These are phyloP conservation scores for Stephania japonica DNA, from an alignment of 164 flowering plant genomes.

Conservation along the genomic window DNA sequence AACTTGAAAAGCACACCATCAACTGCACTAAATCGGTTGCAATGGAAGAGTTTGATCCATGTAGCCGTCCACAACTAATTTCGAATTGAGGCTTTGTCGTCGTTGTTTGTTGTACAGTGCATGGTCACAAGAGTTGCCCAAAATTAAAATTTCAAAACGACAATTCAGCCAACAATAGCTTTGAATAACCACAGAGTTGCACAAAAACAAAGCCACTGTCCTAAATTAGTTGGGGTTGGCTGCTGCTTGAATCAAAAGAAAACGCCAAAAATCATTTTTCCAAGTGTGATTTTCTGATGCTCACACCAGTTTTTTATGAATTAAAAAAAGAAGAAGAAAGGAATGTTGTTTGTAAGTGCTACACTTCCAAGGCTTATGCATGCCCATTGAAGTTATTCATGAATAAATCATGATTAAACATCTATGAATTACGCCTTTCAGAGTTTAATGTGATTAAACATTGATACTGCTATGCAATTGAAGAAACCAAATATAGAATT, in stretches of 20 bases:
- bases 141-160: background rate
- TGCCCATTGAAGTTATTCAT: background rate
- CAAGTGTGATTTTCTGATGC: background rate
- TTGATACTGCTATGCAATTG: background rate
- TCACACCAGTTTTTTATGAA: background rate
- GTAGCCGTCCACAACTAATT: no score
- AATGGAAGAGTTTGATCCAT: no score
- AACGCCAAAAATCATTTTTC: background rate
- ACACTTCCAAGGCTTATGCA: background rate
- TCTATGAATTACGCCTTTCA: background rate
- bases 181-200: background rate
- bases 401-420: background rate
- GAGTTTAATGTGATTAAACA: background rate
- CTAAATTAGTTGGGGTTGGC: no score
- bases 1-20: background rate
- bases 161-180: background rate
- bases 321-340: background rate
- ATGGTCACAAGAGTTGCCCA: background rate
- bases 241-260: background rate
- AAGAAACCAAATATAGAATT: background rate
- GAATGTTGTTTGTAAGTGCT: background rate
- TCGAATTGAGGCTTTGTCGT: no score
- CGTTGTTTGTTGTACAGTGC: no score
- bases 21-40: no score
- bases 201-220: background rate